Evolutionary conservation across 2,329 filamentous ascomycete genomes (phyloP), one percentile per base, ranked within the genome.

Genomic region (Colletotrichum spaethianum): DNA sequence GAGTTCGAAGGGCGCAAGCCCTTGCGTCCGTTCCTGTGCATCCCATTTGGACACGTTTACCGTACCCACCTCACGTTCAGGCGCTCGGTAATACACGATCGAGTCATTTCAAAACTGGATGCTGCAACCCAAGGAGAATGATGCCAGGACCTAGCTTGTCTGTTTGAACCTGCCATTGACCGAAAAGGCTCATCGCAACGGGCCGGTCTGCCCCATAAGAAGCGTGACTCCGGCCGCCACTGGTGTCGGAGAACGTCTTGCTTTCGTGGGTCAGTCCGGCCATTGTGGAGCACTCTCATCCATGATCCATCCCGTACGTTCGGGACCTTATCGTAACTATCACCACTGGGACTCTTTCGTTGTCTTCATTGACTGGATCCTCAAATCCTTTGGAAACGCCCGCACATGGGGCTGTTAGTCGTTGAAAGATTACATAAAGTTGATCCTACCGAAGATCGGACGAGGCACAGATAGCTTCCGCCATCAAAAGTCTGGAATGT

Each of bases 11-110:
- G 20, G 65, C 50, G 52, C 48, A 38, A n/a, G 52, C 26, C 23
- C 64, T 44, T 63, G 63, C 53, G 42, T 68, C 63, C 63, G 48
- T 56, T 61, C 28, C 40, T 38, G 42, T 26, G 40, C 56, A 26
- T 69, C 38, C 57, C 46, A 55, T 50, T 59, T 28, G 52, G 44
- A 59, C 65, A 63, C 59, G 65, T 69, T 63, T 59, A 23, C 42
- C n/a, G 42, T 69, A 44, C 33, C 61, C 26, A 20, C 14, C 7
- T 23, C 14, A 2, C 57, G 20, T 7, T 44, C 18, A 26, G 26
- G 26, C 18, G 7, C 42, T 60, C 26, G 11, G 11, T 8, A 46
- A 48, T n/a, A 59, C 16, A 33, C 14, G 42, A 48, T 44, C n/a
- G 12, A 31, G 14, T 48, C 20, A 1, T 14, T 7, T n/a, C 16